phyloP scores from a whole-genome alignment of 225 moss, liverwort and hornwort genomes.

The Bryoerythrophyllum caledonicum region DNA sequence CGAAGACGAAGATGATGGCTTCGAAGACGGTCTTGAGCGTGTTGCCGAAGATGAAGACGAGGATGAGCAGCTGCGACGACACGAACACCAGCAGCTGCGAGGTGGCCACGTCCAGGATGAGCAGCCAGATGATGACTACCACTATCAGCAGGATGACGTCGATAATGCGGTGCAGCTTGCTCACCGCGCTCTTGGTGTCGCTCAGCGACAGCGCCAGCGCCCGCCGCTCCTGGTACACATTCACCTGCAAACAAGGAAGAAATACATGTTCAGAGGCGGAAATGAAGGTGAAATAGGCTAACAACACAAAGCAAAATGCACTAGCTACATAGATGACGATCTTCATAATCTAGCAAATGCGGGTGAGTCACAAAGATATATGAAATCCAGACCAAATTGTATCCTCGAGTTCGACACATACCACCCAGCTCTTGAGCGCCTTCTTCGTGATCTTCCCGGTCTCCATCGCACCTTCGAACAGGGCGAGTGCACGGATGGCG shows the following conservation, averaged over 20 bases:
- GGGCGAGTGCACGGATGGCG: constrained; percentile 62
- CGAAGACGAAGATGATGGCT: constrained; percentile 83
- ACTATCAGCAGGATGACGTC: constrained; percentile 41
- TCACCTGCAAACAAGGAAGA: constrained; percentile 34
- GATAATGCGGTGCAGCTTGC: constrained; percentile 60
- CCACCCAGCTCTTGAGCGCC: constrained; percentile 72
- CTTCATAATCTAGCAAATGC: no score
- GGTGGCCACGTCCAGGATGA: constrained; percentile 56
- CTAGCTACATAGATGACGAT: no score
- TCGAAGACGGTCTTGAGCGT: constrained; percentile 83
- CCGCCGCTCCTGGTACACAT: constrained; percentile 63
- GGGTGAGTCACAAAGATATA: no score
- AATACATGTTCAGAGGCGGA: neutral
- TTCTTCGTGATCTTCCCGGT: constrained; percentile 60
- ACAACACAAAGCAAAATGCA: no score
- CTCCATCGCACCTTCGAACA: constrained; percentile 82
- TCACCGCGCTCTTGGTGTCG: constrained; percentile 81
- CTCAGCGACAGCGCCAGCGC: constrained; percentile 70
- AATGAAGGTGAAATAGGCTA: no score
- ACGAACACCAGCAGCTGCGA: constrained; percentile 62
- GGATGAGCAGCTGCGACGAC: constrained; percentile 74
- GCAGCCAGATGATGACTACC: constrained; percentile 60
- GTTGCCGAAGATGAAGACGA: constrained; percentile 88
- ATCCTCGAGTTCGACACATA: no score
- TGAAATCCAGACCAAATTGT: no score